phyloP scores from a whole-genome alignment of 371 early-diverging fungal genomes.

The Phascolomyces articulosus region DNA sequence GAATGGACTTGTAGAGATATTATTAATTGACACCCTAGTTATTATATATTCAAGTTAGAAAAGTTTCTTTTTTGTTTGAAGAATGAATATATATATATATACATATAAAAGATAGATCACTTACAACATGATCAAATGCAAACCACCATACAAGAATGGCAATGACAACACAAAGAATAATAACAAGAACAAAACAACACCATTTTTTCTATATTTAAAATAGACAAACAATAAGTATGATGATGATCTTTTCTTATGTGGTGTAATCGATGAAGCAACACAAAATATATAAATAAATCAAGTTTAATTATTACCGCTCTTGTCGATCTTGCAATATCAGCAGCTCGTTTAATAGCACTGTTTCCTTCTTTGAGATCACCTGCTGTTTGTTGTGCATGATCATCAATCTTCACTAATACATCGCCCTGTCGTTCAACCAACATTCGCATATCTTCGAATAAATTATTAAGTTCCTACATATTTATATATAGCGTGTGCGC shows the following conservation, averaged over 20 bases:
- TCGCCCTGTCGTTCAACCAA: conserved; percentile 80
- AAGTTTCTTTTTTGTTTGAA: too few species aligned
- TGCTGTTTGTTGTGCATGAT: conserved; percentile 63
- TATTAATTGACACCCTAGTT: not conserved
- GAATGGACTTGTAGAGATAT: not conserved
- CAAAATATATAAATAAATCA: not conserved
- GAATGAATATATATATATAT: too few species aligned
- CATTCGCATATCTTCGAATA: conserved; percentile 74
- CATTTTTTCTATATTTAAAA: conserved; percentile 49
- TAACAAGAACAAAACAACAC: conserved; percentile 48
- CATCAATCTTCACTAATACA: conserved; percentile 68
- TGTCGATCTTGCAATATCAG: conserved; percentile 63
- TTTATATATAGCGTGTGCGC: too few species aligned
- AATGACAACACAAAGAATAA: conserved; percentile 48
- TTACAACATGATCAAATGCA: conserved; percentile 27
- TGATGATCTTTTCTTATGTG: not conserved
- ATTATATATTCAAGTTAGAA: not conserved
- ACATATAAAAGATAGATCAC: not conserved
- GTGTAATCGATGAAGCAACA: too few species aligned
- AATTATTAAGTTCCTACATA: conserved; percentile 42
- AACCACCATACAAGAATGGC: conserved; percentile 47
- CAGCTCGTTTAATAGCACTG: conserved; percentile 62
- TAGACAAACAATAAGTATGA: not conserved
- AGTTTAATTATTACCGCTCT: conserved; percentile 53
- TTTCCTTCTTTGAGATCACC: conserved; percentile 67